phyloP scores from a whole-genome alignment of 768 basidiomycete genomes.

The Mycena latifolia region DNA sequence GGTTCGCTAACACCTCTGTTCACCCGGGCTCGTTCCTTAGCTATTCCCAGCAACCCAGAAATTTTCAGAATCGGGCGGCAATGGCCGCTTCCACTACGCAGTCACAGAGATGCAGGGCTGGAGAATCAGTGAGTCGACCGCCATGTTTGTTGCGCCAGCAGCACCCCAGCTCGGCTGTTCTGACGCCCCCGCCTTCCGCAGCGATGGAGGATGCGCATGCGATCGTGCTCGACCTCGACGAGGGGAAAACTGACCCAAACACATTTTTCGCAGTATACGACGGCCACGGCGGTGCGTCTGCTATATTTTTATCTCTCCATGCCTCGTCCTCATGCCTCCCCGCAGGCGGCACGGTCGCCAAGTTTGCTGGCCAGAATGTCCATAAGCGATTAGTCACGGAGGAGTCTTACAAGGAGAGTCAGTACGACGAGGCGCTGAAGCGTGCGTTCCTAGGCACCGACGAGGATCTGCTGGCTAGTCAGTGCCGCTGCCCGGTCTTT shows the following conservation, averaged over 20 bases:
- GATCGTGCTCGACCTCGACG: constrained; percentile 76
- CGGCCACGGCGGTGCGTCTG: constrained; percentile 90
- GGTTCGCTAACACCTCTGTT: constrained; percentile 56
- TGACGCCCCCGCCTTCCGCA: constrained; percentile 49
- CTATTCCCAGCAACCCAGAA: constrained; percentile 79
- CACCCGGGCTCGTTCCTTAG: constrained; percentile 23
- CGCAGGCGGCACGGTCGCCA: constrained; percentile 85
- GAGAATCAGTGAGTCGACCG: constrained; percentile 87
- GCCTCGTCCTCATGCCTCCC: constrained; percentile 28
- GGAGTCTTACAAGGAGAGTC: constrained; percentile 74
- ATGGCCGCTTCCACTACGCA: constrained; percentile 78
- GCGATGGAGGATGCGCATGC: constrained; percentile 99
- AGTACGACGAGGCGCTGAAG: constrained; percentile 86
- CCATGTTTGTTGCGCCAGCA: constrained; percentile 20
- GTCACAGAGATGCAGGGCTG: constrained; percentile 99
- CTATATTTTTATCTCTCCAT: constrained; percentile 13
- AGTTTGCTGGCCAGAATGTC: constrained; percentile 87
- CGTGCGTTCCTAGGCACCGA: constrained; percentile 94
- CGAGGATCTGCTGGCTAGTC: constrained; percentile 91
- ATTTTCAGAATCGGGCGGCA: constrained; percentile 77
- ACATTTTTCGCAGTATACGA: constrained; percentile 98
- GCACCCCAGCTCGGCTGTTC: constrained; percentile 16
- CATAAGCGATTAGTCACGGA: constrained; percentile 83
- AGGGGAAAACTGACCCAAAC: constrained; percentile 60
- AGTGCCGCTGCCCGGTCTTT: constrained; percentile 39